phyloP scores from a whole-genome alignment of 2,329 filamentous ascomycete species.

The Colletotrichum musae region DNA sequence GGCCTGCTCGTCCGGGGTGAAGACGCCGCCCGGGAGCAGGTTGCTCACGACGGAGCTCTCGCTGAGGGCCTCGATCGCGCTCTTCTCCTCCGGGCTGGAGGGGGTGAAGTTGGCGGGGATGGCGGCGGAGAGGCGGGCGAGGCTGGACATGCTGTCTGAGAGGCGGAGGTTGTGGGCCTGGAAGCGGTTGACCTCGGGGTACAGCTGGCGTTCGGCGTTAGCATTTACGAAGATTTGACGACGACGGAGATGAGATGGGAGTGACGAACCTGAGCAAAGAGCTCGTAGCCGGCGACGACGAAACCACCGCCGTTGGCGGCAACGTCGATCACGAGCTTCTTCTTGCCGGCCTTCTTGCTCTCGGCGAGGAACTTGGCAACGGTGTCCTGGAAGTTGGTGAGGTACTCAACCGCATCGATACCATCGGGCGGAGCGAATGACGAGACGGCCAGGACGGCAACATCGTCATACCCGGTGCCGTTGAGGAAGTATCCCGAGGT shows the following conservation, averaged over 20 bases:
- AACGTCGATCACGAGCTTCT: slow-evolving; percentile 72
- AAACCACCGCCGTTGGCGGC: slow-evolving; percentile 71
- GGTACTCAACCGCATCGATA: slow-evolving; percentile 44
- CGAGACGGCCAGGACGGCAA: slow-evolving; percentile 50
- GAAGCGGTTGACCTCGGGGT: slow-evolving; percentile 65
- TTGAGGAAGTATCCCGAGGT: slow-evolving; percentile 54
- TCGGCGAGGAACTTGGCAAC: slow-evolving; percentile 45
- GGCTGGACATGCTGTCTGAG: slow-evolving; percentile 59
- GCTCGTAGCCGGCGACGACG: slow-evolving; percentile 72
- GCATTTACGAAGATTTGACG: not conserved
- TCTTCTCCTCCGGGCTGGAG: slow-evolving; percentile 53
- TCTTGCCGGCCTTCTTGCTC: slow-evolving; percentile 65
- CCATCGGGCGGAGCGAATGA: slow-evolving; percentile 45
- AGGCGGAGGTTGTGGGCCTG: slow-evolving; percentile 66
- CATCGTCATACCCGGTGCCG: slow-evolving; percentile 51
- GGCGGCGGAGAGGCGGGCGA: slow-evolving; percentile 55
- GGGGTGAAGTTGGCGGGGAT: slow-evolving; percentile 50
- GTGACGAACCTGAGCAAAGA: slow-evolving; percentile 67
- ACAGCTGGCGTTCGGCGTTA: slow-evolving; percentile 52
- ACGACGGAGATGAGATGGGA: slow-evolving; percentile 48
- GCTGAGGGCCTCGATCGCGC: slow-evolving; percentile 61
- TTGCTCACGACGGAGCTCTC: slow-evolving; percentile 60
- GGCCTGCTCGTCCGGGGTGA: slow-evolving; percentile 55
- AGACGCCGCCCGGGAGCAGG: slow-evolving; percentile 63
- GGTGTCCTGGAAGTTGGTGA: slow-evolving; percentile 50